Evolutionary conservation across 257 asterid species (phyloP).

Genomic region (Petunia secreta): DNA sequence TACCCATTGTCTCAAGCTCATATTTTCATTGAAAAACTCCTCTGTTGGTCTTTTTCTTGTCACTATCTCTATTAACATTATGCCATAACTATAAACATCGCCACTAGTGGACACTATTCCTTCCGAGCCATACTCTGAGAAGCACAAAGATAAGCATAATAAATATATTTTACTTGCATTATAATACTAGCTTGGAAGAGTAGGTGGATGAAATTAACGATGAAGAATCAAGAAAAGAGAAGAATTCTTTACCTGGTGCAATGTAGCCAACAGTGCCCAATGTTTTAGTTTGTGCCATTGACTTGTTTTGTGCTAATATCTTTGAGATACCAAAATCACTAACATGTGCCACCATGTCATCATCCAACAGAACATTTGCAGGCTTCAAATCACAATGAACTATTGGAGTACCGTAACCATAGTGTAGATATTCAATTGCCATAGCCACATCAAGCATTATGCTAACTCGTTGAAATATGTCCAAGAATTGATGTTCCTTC

Average conservation of each 20-base stretch:
- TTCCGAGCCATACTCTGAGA: slow-evolving; percentile 41
- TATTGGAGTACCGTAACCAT: slow-evolving; percentile 33
- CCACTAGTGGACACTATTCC: slow-evolving; percentile 42
- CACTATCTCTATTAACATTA: slow-evolving; percentile 41
- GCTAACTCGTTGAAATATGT: slow-evolving; percentile 31
- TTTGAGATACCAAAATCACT: slow-evolving; percentile 54
- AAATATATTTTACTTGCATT: neutral
- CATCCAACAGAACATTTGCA: slow-evolving; percentile 40
- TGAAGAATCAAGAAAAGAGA: neutral
- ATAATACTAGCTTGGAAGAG: neutral
- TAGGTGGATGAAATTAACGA: neutral
- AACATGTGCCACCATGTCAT: slow-evolving; percentile 44
- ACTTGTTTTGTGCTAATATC: slow-evolving; percentile 26
- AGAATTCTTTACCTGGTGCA: slow-evolving; percentile 41
- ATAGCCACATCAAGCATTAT: slow-evolving; percentile 44
- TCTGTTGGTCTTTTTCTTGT: slow-evolving; percentile 40
- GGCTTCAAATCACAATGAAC: slow-evolving; percentile 52
- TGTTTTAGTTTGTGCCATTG: slow-evolving; percentile 36
- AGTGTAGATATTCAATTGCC: slow-evolving; percentile 50
- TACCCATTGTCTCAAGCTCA: slow-evolving; percentile 40
- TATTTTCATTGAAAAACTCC: slow-evolving; percentile 34
- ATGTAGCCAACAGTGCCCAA: slow-evolving; percentile 48
- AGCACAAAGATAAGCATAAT: neutral
- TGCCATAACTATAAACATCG: slow-evolving; percentile 43
- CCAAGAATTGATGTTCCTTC: slow-evolving; percentile 8